A percentile compares a stretch with the other conserved stretches of the same genome.
phyloP scores from a whole-genome alignment of 1,284 basidiomycete species.

The Fomitopsis palustris region DNA sequence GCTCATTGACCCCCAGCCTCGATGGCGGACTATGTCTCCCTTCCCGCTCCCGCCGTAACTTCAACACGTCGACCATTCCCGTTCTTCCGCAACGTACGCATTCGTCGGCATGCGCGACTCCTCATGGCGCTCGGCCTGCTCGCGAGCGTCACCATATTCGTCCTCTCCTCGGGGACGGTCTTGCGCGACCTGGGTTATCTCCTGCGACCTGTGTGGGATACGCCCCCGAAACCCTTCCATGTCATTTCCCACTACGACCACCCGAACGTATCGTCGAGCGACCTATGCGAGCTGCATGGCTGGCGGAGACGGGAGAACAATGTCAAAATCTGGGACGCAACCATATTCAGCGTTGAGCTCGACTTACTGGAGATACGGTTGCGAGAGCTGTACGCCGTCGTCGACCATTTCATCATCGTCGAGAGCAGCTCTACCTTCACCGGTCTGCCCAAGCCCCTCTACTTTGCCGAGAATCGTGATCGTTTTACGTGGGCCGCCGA shows the following conservation, averaged over 20 bases:
- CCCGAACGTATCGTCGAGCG: constrained; percentile 43
- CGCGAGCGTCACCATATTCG: neutral
- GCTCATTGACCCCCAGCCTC: neutral
- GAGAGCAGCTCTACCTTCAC: constrained; percentile 65
- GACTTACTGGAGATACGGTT: constrained; percentile 69
- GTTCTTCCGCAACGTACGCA: neutral
- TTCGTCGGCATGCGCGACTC: neutral
- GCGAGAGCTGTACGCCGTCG: constrained; percentile 58
- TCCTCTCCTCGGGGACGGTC: neutral
- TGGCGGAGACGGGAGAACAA: constrained; percentile 38
- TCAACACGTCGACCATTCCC: neutral
- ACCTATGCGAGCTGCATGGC: constrained; percentile 52
- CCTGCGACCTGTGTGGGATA: constrained; percentile 65
- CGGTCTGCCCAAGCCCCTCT: constrained; percentile 52
- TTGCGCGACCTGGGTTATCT: constrained; percentile 35
- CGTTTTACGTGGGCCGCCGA: constrained; percentile 48
- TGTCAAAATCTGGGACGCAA: constrained; percentile 45
- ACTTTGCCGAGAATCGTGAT: constrained; percentile 45
- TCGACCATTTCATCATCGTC: constrained; percentile 64
- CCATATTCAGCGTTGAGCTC: constrained; percentile 62
- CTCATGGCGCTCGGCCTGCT: neutral
- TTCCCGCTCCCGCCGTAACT: neutral
- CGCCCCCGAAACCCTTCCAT: constrained; percentile 42
- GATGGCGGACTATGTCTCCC: neutral
- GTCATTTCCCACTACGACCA: constrained; percentile 51